phyloP scores from a whole-genome alignment of 305 asterid species.

The Vinca major region DNA sequence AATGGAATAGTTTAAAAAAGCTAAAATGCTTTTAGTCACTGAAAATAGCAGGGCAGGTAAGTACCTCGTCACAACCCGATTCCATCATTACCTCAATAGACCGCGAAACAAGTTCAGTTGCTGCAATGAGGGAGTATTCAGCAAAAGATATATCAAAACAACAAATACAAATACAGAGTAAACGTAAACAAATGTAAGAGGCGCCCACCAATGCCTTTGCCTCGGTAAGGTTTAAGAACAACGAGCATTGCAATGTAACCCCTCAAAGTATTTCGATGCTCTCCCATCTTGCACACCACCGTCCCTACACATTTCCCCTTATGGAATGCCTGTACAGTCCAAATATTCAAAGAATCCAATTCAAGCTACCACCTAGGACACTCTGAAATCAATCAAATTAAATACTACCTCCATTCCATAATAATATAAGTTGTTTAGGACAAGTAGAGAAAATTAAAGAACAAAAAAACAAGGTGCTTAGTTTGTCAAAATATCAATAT shows the following conservation, averaged over 20 bases:
- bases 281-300: constrained; percentile 97
- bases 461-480: too few species aligned
- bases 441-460: too few species aligned
- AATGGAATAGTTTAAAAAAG: neutral
- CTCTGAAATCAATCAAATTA: too few species aligned
- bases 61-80: constrained; percentile 93
- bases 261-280: constrained; percentile 73
- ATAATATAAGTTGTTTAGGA: too few species aligned
- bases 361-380: too few species aligned
- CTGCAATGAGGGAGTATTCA: neutral
- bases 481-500: too few species aligned
- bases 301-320: constrained; percentile 82
- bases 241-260: constrained; percentile 98
- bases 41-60: neutral
- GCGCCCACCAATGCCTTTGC: constrained; percentile 66
- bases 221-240: constrained; percentile 72
- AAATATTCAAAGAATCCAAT: too few species aligned
- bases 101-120: constrained; percentile 27
- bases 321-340: constrained; percentile 56
- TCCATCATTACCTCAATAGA: constrained; percentile 38
- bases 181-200: too few species aligned
- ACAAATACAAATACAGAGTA: too few species aligned
- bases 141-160: too few species aligned
- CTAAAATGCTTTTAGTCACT: neutral
- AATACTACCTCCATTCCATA: too few species aligned